A percentile compares a stretch with the other conserved stretches of the same genome.
These are phyloP conservation scores for Mucor circinelloides DNA, from an alignment of 371 early-diverging fungal genomes.

Conservation along the genomic window DNA sequence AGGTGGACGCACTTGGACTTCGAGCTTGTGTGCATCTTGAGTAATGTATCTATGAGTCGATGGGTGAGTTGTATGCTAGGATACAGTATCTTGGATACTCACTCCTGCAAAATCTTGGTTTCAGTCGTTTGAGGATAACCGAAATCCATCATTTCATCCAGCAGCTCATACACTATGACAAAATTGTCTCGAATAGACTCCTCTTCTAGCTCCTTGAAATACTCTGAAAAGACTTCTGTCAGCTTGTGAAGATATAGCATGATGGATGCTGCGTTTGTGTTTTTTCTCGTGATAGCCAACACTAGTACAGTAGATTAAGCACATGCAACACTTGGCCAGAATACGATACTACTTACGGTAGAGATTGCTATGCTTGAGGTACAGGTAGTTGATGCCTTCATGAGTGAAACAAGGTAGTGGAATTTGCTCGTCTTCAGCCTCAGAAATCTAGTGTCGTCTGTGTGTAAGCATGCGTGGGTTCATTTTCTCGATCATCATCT, in stretches of 20 bases:
- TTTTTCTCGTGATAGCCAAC: slow-evolving; percentile 95
- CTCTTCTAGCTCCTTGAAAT: slow-evolving; percentile 98
- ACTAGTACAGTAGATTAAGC: slow-evolving; percentile 52
- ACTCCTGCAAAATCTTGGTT: slow-evolving; percentile 95
- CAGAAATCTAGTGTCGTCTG: slow-evolving; percentile 47
- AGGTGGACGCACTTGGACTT: slow-evolving; percentile 88
- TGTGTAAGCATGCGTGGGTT: background rate
- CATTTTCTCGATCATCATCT: background rate
- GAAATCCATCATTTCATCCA: slow-evolving; percentile 99
- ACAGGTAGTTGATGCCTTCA: slow-evolving; percentile 93
- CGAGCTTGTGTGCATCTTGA: slow-evolving; percentile 95
- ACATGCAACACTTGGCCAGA: background rate
- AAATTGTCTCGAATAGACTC: slow-evolving; percentile 96
- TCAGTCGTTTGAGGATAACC: slow-evolving; percentile 99
- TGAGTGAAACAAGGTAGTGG: slow-evolving; percentile 90
- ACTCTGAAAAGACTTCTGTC: slow-evolving; percentile 92
- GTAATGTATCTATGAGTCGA: slow-evolving; percentile 84
- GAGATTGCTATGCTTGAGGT: slow-evolving; percentile 93
- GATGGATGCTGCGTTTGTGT: slow-evolving; percentile 95
- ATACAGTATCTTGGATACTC: slow-evolving; percentile 7
- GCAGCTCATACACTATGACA: slow-evolving; percentile 92
- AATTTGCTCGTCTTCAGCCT: slow-evolving; percentile 92
- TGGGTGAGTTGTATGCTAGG: background rate
- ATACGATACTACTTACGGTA: slow-evolving; percentile 70
- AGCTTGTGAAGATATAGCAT: slow-evolving; percentile 94